Evolutionary conservation across 176 grass and related monocot genomes (phyloP).

Genomic region (Aegilops tauschii): DNA sequence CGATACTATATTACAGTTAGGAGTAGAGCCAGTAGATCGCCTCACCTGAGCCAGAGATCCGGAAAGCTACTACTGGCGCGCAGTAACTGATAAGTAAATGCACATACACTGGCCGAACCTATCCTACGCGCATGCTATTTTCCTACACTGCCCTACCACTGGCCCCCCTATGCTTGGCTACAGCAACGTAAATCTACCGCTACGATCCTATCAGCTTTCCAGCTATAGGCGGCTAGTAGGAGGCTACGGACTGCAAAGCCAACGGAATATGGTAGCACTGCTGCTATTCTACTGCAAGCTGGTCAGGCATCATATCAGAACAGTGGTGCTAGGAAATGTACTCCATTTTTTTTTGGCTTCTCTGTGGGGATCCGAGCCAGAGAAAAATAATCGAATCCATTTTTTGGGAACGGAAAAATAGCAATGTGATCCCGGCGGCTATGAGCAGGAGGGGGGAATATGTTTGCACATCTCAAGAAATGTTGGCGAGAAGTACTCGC

Average conservation of each 20-base stretch:
- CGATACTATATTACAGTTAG: not conserved
- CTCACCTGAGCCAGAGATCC: conserved; percentile 2
- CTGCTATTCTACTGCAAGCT: not conserved
- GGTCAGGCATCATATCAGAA: conserved; percentile 4
- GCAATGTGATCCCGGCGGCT: too few relatives aligned
- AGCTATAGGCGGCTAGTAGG: not conserved
- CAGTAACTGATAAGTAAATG: conserved; percentile 1
- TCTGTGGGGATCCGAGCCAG: not conserved
- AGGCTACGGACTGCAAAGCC: not conserved
- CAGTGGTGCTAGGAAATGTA: not conserved
- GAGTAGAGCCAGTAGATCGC: not conserved
- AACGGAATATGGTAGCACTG: conserved; percentile 31
- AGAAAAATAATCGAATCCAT: too few relatives aligned
- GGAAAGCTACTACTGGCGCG: not conserved
- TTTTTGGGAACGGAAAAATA: too few relatives aligned
- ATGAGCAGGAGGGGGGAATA: not conserved
- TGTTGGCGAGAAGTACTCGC: not conserved
- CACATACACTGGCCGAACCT: not conserved
- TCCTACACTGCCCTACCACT: conserved; percentile 5
- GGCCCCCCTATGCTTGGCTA: not conserved
- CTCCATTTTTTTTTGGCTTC: not conserved
- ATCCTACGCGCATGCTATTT: conserved; percentile 10
- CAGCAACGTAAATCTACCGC: conserved; percentile 1
- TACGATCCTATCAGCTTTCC: not conserved
- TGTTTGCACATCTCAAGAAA: not conserved